A percentile compares a stretch with the other conserved stretches of the same genome.
Evolutionary conservation across 1,284 basidiomycete genomes (phyloP).

Genomic region (Meira nashicola): DNA sequence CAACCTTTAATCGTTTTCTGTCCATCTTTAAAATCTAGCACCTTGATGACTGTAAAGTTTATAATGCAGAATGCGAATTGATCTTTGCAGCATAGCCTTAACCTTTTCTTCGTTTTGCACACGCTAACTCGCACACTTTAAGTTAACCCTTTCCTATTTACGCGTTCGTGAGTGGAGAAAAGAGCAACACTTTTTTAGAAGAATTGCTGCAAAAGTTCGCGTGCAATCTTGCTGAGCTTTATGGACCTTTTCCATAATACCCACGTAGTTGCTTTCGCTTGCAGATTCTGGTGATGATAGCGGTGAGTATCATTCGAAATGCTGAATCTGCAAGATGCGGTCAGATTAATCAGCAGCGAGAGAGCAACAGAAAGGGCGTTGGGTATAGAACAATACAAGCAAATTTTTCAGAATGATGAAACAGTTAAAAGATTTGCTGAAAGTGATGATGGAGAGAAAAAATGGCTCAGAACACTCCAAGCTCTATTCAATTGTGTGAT

Average conservation of each 20-base stretch:
- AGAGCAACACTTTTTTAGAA: constrained; percentile 3
- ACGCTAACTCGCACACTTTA: too few relatives aligned
- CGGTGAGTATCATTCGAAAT: not conserved
- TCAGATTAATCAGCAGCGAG: constrained; percentile 50
- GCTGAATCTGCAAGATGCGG: constrained; percentile 21
- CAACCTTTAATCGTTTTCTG: not conserved
- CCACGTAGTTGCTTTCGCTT: not conserved
- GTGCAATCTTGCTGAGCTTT: not conserved
- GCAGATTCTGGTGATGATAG: not conserved
- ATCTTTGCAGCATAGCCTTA: not conserved
- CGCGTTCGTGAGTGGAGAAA: not conserved
- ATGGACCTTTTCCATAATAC: not conserved
- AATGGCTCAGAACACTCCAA: constrained; percentile 70
- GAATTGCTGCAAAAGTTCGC: not conserved
- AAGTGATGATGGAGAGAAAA: constrained; percentile 55
- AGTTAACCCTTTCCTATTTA: too few relatives aligned
- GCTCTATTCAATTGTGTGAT: constrained; percentile 66
- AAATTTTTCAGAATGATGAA: constrained; percentile 60
- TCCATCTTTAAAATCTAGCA: not conserved
- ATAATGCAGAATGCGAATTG: too few relatives aligned
- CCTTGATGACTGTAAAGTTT: not conserved
- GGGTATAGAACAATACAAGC: constrained; percentile 62
- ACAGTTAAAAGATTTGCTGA: constrained; percentile 58
- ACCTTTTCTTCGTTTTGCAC: not conserved
- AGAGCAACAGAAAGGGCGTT: constrained; percentile 71